Percentiles rank a stretch among this genome's conserved stretches.
phyloP scores from a whole-genome alignment of 2,329 filamentous ascomycete species.

The Madurella fahalii region DNA sequence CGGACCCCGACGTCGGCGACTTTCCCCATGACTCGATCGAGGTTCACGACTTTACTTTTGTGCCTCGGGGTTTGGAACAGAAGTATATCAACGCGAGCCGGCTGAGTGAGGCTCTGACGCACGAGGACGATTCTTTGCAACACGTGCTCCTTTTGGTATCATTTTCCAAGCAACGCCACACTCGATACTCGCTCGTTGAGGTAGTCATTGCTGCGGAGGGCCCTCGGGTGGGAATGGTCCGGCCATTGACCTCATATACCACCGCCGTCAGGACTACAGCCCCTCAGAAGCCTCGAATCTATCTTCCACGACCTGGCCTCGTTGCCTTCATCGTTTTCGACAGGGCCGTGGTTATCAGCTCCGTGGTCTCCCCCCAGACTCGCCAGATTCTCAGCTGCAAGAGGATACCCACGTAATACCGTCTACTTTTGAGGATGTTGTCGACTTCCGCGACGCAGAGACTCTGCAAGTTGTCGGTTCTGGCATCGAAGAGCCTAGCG shows the following conservation, averaged over 20 bases:
- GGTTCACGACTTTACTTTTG: constrained; percentile 75
- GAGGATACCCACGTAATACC: constrained; percentile 60
- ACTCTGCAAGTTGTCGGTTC: constrained; percentile 61
- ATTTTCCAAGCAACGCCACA: constrained; percentile 45
- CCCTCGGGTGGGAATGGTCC: constrained; percentile 59
- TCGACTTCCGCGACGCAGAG: constrained; percentile 69
- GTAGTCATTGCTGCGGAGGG: constrained; percentile 54
- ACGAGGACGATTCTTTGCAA: constrained; percentile 49
- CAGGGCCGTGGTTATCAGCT: constrained; percentile 71
- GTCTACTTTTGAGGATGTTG: constrained; percentile 75
- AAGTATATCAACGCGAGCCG: constrained; percentile 50
- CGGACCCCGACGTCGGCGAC: constrained; percentile 45
- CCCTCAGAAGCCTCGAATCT: constrained; percentile 57
- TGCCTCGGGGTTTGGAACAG: constrained; percentile 48
- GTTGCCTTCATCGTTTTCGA: constrained; percentile 81
- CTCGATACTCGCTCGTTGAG: constrained; percentile 74
- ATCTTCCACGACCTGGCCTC: constrained; percentile 72
- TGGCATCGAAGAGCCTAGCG: constrained; percentile 57
- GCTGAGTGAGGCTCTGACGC: constrained; percentile 46
- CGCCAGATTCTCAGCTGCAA: constrained; percentile 72
- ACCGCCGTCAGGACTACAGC: constrained; percentile 45
- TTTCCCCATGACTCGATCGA: constrained; percentile 60
- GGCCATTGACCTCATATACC: constrained; percentile 63
- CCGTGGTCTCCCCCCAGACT: constrained; percentile 63
- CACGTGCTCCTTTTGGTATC: constrained; percentile 61